Evolutionary conservation across 2,329 filamentous ascomycete species (phyloP).

Genomic region (Plenodomus tracheiphilus): DNA sequence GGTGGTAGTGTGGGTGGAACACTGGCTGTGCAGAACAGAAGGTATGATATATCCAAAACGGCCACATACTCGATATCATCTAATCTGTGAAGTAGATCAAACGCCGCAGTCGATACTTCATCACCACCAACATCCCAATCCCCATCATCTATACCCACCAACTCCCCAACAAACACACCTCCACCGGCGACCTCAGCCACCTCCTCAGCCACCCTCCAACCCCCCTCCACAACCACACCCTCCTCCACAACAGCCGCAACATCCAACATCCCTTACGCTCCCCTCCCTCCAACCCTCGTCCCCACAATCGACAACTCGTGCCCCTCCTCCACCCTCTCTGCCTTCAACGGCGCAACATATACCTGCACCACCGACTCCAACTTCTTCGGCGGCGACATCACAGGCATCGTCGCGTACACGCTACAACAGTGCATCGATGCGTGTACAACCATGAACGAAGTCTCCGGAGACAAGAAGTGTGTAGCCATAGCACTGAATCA

Average conservation of each 20-base stretch:
- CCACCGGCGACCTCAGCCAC: no score
- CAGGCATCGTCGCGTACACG: constrained; percentile 7
- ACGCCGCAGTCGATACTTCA: no score
- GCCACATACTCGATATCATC: background rate
- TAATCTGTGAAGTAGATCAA: background rate
- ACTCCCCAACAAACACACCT: no score
- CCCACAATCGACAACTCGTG: constrained; percentile 3
- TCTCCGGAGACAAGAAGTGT: background rate
- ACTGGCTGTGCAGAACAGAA: constrained; percentile 6
- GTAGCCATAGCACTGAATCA: constrained; percentile 2
- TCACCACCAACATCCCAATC: no score
- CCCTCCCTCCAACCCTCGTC: background rate
- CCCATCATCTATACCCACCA: no score
- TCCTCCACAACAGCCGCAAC: background rate
- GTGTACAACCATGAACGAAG: constrained; percentile 5
- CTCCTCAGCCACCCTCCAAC: no score
- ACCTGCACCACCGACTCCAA: background rate
- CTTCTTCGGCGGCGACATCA: constrained; percentile 2
- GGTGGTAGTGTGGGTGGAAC: constrained; percentile 9
- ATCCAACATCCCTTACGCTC: background rate
- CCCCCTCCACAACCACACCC: no score
- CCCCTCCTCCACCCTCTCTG: background rate
- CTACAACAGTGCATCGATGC: constrained; percentile 8
- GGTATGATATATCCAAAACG: constrained; percentile 5
- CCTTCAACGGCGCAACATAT: background rate